Base-by-base conservation (phyloP, 2,329 filamentous ascomycete species). In the Hypoxylon sp. region DNA sequence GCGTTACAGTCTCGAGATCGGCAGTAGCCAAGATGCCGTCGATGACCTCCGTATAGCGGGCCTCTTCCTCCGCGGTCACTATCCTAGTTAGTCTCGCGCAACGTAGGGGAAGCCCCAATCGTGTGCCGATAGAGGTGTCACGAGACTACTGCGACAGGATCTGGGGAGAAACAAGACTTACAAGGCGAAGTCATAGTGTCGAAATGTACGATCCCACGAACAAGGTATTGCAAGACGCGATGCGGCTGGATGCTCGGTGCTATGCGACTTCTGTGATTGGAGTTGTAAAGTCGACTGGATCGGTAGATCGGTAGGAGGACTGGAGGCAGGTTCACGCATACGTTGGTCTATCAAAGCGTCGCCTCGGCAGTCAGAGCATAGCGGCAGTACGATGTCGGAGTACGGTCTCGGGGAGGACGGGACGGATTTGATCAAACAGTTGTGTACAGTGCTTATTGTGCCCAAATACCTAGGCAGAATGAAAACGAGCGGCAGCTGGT, bases 1-100 rank as follows among this genome's bases (percentile, higher is more conserved):
- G 80, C 23, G 85, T 84, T 48, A 88, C 82, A n/a, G 85, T 87
- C 64, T 82, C 78, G 35, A 88, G 80, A 63, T 88, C 83, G 52
- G 82, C 81, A 9, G 78, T 81, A 21, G 77, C 77, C 18, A 88
- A 79, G 60, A 88, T 87, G 35, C 73, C 77, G 67, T 88, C 85
- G 70, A 88, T 86, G 66, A 87, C 80, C 51, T 76, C 73, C 49
- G 81, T 86, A 72, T 85, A 87, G 63, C 78, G 75, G 53, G 70
- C 62, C 64, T 75, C 76, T 68, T 86, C 83, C 48, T 81, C 78
- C 49, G 75, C 49, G 35, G 77, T 77, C 62, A 86, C 83, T 86
- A 61, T 35, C 27, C 18, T n/a, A 24, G 40, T 58, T 51, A 53
- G 60, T 55, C 40, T 27, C n/a, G 21, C 18, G 45, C 61, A 58